Percentiles rank a stretch among this genome's conserved stretches.
These are phyloP conservation scores for Zelopaecilomyces penicillatus DNA, from an alignment of 2,329 filamentous ascomycete genomes.

Conservation along the genomic window DNA sequence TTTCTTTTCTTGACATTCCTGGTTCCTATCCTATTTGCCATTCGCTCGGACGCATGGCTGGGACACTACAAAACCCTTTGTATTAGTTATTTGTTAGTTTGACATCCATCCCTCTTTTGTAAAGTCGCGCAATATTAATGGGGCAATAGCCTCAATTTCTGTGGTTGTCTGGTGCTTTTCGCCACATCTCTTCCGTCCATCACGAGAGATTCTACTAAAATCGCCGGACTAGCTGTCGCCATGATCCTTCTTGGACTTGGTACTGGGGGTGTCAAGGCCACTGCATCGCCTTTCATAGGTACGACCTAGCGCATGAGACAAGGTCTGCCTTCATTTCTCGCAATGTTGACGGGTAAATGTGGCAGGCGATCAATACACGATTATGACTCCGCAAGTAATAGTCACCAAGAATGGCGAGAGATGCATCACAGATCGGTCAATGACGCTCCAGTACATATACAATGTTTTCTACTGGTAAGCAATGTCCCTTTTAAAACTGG, in stretches of 20 bases:
- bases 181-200: slow-evolving; percentile 48
- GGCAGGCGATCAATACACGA: slow-evolving; percentile 45
- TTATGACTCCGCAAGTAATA: slow-evolving; percentile 33
- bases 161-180: slow-evolving; percentile 46
- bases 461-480: slow-evolving; percentile 50
- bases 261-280: slow-evolving; percentile 52
- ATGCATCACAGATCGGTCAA: slow-evolving; percentile 40
- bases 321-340: no score
- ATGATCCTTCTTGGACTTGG: slow-evolving; percentile 51
- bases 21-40: slow-evolving; percentile 50
- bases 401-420: slow-evolving; percentile 13
- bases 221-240: slow-evolving; percentile 33
- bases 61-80: slow-evolving; percentile 54
- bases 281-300: slow-evolving; percentile 28
- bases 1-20: slow-evolving; percentile 40
- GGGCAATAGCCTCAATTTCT: slow-evolving; percentile 33
- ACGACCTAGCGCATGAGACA: background rate
- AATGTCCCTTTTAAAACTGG: background rate
- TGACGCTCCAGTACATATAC: slow-evolving; percentile 51
- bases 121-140: no score
- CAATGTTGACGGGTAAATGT: no score
- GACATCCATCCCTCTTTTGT: no score
- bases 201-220: slow-evolving; percentile 41
- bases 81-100: slow-evolving; percentile 22
- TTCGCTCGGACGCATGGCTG: slow-evolving; percentile 51